Evolutionary conservation across 2,329 filamentous ascomycete species (phyloP).

Genomic region (Trichophyton verrucosum): DNA sequence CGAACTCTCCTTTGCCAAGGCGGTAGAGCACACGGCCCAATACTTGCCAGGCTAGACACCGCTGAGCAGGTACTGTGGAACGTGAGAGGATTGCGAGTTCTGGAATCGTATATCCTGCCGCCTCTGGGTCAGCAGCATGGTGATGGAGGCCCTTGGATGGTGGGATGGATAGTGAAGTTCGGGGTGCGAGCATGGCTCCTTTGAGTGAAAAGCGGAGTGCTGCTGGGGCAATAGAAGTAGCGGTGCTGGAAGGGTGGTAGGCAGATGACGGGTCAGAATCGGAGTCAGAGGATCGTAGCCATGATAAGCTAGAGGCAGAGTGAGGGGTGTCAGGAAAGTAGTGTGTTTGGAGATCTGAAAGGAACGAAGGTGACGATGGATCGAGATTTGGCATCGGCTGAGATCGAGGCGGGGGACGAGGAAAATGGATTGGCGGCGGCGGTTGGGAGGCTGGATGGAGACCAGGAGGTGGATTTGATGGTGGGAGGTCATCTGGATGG

Average conservation of each 20-base stretch:
- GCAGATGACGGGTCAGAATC: constrained; percentile 55
- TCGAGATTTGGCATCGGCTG: constrained; percentile 59
- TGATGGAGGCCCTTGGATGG: constrained; percentile 76
- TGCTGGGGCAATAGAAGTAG: constrained; percentile 51
- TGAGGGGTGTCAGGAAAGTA: constrained; percentile 85
- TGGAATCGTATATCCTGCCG: constrained; percentile 83
- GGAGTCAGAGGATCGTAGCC: constrained; percentile 66
- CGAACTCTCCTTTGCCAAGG: constrained; percentile 61
- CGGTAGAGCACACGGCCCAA: constrained; percentile 74
- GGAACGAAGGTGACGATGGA: constrained; percentile 69
- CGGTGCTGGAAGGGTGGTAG: constrained; percentile 66
- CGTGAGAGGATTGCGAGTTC: constrained; percentile 72
- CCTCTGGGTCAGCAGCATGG: constrained; percentile 82
- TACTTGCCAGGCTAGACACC: constrained; percentile 85
- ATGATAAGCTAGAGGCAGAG: constrained; percentile 74
- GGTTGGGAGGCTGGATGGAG: constrained; percentile 30
- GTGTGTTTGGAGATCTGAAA: constrained; percentile 71
- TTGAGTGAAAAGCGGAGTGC: constrained; percentile 81
- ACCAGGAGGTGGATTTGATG: constrained; percentile 25
- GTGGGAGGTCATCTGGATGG: constrained; percentile 24
- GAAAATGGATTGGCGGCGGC: constrained; percentile 31
- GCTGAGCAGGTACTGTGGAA: constrained; percentile 70
- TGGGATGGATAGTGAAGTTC: constrained; percentile 60
- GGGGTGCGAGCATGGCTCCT: constrained; percentile 67
- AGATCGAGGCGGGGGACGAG: constrained; percentile 34